Percentiles rank a stretch among this genome's conserved stretches.
phyloP scores from a whole-genome alignment of 2,329 filamentous ascomycete genomes.

The Myriosclerotinia scirpicola region DNA sequence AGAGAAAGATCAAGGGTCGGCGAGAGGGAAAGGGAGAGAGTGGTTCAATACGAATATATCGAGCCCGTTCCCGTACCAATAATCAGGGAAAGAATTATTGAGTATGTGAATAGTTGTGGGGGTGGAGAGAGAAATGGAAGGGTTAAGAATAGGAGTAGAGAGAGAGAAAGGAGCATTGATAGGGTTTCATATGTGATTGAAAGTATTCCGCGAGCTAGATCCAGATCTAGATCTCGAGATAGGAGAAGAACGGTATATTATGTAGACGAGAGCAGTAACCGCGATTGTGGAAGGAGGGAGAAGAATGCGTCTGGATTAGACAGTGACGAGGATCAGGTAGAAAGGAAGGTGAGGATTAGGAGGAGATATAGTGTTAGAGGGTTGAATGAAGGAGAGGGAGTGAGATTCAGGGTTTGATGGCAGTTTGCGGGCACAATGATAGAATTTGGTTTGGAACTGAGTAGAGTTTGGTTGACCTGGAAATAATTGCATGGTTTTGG shows the following conservation, averaged over 20 bases:
- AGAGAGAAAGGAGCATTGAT: neutral
- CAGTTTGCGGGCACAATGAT: neutral
- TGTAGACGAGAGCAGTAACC: neutral
- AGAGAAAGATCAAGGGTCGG: too few relatives aligned
- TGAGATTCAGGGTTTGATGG: neutral
- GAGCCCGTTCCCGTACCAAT: neutral
- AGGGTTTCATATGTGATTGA: neutral
- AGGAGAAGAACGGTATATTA: neutral
- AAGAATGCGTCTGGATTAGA: neutral
- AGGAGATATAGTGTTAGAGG: neutral
- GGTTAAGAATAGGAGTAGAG: neutral
- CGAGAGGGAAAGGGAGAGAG: too few relatives aligned
- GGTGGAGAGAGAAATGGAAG: too few relatives aligned
- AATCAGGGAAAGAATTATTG: neutral
- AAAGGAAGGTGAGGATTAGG: neutral
- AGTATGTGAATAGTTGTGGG: neutral
- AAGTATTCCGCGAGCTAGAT: neutral
- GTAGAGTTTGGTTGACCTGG: neutral
- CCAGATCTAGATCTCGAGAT: neutral
- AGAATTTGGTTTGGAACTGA: neutral
- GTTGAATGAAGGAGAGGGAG: neutral
- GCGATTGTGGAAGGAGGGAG: too few relatives aligned
- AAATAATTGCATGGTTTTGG: neutral
- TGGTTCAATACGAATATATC: neutral
- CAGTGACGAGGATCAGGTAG: slow-evolving; percentile 1